Conservation (phyloP, 129 eudicot species). For the Pittosporum tobira region DNA sequence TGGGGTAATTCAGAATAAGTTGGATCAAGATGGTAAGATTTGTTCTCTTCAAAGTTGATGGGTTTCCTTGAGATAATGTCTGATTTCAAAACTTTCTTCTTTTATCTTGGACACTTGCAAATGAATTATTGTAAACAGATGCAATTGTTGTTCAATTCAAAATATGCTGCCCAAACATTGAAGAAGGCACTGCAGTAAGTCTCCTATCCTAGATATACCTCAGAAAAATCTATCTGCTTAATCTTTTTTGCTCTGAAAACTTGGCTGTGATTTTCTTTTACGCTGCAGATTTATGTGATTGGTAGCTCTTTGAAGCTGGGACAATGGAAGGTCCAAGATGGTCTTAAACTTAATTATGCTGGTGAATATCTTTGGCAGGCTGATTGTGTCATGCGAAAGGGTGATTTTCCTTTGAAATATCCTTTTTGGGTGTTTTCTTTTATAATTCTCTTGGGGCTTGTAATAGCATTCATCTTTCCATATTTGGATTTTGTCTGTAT, state of each 20-base stretch:
- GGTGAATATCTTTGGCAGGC: slow-evolving; percentile 92
- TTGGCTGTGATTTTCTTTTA: background rate
- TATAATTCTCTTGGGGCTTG: background rate
- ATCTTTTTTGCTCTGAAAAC: background rate
- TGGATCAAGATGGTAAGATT: slow-evolving; percentile 42
- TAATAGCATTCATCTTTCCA: background rate
- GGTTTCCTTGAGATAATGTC: background rate
- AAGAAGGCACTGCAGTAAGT: slow-evolving; percentile 70
- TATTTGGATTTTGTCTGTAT: slow-evolving; percentile 12
- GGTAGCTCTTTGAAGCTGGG: slow-evolving; percentile 76
- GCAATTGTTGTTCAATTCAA: slow-evolving; percentile 69
- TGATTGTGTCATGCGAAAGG: slow-evolving; percentile 52
- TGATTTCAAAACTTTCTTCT: slow-evolving; percentile 6
- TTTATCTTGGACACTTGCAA: slow-evolving; percentile 8
- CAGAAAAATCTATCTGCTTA: background rate
- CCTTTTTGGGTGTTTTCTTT: slow-evolving; percentile 27
- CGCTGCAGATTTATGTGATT: slow-evolving; percentile 66
- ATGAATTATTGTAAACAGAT: slow-evolving; percentile 40
- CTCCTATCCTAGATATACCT: slow-evolving; percentile 10
- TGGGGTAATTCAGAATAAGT: slow-evolving; percentile 36
- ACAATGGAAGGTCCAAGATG: slow-evolving; percentile 71
- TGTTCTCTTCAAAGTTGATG: slow-evolving; percentile 1
- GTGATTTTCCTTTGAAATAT: slow-evolving; percentile 82
- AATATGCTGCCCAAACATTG: slow-evolving; percentile 82
- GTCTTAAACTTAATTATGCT: slow-evolving; percentile 61